Evolutionary conservation across 805 yeast species (phyloP).

Genomic region (Hanseniaspora clermontiae): DNA sequence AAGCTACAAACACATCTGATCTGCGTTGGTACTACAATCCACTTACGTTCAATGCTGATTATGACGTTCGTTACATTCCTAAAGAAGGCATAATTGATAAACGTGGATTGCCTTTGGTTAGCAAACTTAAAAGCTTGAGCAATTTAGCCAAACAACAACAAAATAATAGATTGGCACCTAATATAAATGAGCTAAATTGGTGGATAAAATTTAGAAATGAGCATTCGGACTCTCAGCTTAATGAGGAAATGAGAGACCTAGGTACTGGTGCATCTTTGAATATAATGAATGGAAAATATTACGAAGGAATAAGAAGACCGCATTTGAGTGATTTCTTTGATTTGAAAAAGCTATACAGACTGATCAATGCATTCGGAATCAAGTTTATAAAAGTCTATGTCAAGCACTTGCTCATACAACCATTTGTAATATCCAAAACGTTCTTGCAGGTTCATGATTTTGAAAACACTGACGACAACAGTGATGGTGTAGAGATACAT

Average conservation of each 20-base stretch:
- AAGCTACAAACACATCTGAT: not conserved
- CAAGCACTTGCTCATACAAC: conserved; percentile 63
- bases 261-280: not conserved
- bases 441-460: conserved; percentile 71
- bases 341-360: conserved; percentile 41
- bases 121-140: conserved; percentile 28
- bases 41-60: conserved; percentile 53
- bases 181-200: not conserved
- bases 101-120: conserved; percentile 31
- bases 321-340: conserved; percentile 50
- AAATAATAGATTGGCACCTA: not conserved
- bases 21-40: conserved; percentile 61
- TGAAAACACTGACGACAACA: conserved; percentile 14
- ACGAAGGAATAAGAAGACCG: conserved; percentile 31
- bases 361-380: conserved; percentile 43
- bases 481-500: conserved; percentile 17
- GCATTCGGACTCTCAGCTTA: not conserved
- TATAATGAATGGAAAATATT: not conserved
- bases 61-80: conserved; percentile 46
- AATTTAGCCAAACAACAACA: conserved; percentile 17
- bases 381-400: conserved; percentile 58
- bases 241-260: not conserved
- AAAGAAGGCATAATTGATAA: conserved; percentile 49
- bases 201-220: conserved; percentile 12
- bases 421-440: conserved; percentile 71